These are phyloP conservation scores for Setaria viridis DNA, from an alignment of 202 grass and related monocot species.

Conservation along the genomic window DNA sequence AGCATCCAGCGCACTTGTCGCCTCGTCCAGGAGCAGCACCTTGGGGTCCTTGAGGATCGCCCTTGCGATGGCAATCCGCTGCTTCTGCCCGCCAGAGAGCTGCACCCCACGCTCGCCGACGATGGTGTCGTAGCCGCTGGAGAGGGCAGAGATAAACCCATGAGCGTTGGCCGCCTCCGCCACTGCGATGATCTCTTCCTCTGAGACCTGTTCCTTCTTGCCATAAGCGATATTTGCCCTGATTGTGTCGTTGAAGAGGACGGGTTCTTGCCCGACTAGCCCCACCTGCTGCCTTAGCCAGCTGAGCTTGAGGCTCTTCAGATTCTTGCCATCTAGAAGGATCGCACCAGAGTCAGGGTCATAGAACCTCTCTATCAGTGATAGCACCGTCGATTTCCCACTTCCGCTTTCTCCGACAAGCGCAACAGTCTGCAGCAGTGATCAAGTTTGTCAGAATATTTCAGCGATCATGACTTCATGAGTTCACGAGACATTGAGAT, in stretches of 20 bases:
- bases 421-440: constrained; percentile 61
- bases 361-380: constrained; percentile 86
- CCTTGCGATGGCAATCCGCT: constrained; percentile 74
- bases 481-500: background rate
- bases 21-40: constrained; percentile 82
- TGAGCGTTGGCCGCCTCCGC: constrained; percentile 66
- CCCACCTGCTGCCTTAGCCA: constrained; percentile 84
- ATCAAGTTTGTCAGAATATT: background rate
- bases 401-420: constrained; percentile 78
- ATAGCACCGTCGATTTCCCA: constrained; percentile 84
- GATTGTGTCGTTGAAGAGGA: constrained; percentile 80
- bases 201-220: constrained; percentile 52
- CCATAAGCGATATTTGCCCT: constrained; percentile 79
- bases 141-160: constrained; percentile 65
- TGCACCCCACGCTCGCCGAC: constrained; percentile 73
- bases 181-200: constrained; percentile 73
- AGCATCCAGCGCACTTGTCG: constrained; percentile 81
- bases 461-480: background rate
- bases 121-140: constrained; percentile 63
- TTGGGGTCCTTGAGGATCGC: constrained; percentile 72
- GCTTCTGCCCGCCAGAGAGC: constrained; percentile 83
- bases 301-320: constrained; percentile 65
- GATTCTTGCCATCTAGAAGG: constrained; percentile 59
- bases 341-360: constrained; percentile 72
- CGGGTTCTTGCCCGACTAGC: constrained; percentile 81